Conservation (phyloP, 1,284 basidiomycete genomes). For the Bondarzewia mesenterica region DNA sequence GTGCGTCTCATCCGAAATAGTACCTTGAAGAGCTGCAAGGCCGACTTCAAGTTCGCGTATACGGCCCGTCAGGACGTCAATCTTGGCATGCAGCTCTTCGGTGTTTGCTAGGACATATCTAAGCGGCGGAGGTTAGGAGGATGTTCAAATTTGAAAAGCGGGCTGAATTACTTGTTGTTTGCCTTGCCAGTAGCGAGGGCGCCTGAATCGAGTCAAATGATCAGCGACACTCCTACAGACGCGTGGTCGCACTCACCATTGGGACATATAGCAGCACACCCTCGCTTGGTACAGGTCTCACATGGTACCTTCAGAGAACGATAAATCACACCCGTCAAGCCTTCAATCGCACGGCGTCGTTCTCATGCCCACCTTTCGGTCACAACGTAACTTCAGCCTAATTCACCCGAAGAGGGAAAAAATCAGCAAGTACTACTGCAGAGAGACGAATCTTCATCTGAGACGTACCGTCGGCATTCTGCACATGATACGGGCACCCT, state of each 20-base stretch:
- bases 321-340: background rate
- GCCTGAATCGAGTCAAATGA: slow-evolving; percentile 25
- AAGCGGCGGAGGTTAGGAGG: background rate
- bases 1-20: slow-evolving; percentile 37
- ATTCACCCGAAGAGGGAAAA: background rate
- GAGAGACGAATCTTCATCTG: slow-evolving; percentile 2
- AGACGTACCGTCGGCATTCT: slow-evolving; percentile 52
- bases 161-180: slow-evolving; percentile 22
- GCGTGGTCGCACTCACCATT: slow-evolving; percentile 34
- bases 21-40: slow-evolving; percentile 38
- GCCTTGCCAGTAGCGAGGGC: slow-evolving; percentile 48
- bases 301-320: slow-evolving; percentile 47
- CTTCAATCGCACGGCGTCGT: slow-evolving; percentile 1
- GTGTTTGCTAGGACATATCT: slow-evolving; percentile 58
- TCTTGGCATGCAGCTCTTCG: slow-evolving; percentile 56
- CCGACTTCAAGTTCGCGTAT: slow-evolving; percentile 53
- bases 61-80: slow-evolving; percentile 44
- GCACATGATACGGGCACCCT: slow-evolving; percentile 60
- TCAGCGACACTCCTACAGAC: background rate
- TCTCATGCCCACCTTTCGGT: slow-evolving; percentile 46
- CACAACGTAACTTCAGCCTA: slow-evolving; percentile 65
- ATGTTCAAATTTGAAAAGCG: background rate
- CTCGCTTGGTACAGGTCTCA: slow-evolving; percentile 61
- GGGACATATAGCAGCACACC: slow-evolving; percentile 64
- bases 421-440: background rate